Evolutionary conservation across 2,329 filamentous ascomycete species (phyloP).

Genomic region (Colletotrichum sp.): DNA sequence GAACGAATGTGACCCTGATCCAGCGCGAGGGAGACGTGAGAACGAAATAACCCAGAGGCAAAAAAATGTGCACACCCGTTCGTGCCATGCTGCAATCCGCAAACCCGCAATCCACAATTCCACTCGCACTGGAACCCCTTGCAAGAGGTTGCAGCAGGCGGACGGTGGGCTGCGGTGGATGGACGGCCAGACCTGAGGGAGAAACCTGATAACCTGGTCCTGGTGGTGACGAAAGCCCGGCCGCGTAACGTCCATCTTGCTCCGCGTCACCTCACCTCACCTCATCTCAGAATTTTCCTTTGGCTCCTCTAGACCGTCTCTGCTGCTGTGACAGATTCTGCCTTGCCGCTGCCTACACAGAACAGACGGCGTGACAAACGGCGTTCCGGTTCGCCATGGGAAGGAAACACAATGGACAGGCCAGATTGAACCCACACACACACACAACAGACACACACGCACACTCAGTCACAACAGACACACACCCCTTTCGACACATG

Average conservation of each 20-base stretch:
- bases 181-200: background rate
- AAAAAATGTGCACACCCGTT: background rate
- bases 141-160: background rate
- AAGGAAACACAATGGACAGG: background rate
- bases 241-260: background rate
- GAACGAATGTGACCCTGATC: background rate
- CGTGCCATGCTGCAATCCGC: background rate
- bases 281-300: background rate
- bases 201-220: background rate
- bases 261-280: background rate
- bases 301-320: background rate
- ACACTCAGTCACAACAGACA: background rate
- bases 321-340: background rate
- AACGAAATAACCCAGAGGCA: background rate
- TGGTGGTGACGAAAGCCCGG: background rate
- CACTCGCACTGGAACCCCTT: background rate
- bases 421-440: background rate
- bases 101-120: background rate
- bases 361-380: background rate
- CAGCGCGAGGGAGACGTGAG: background rate
- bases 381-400: background rate
- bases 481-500: background rate
- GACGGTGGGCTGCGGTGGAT: background rate
- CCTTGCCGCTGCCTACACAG: background rate
- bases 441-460: background rate